Evolutionary conservation across 768 basidiomycete genomes (phyloP), one percentile per base, ranked within the genome.

Genomic region (Kwoniella heveanensis): DNA sequence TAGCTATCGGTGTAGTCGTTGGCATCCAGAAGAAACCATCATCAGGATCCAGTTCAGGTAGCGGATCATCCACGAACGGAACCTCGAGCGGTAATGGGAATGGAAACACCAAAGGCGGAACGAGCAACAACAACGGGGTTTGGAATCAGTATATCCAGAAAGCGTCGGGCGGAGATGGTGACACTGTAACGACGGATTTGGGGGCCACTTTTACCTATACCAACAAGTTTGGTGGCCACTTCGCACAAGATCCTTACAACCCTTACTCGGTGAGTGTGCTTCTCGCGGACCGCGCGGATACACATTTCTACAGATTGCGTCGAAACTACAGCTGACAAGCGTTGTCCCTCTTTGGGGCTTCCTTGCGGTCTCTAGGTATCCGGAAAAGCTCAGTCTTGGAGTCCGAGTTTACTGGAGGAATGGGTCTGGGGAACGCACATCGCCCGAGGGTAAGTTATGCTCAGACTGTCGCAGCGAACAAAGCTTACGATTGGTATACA

Each of bases 141-240:
- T 56, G 53, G 56, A 61, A 57, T 52, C 32, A 63, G 52, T 68
- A 60, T 27, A 57, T 59, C 49, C 57, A 59, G 2, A 66, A 70
- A 6, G 65, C 65, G n/a, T 62, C 65, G 5, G 77, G 77, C 0
- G 61, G 56, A 6, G 67, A 69, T 37, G 77, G 77, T 5, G 66
- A 67, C 13, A 69, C 62, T 9, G 72, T 77, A 6, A 71, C 65
- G 1, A 71, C 76, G 6, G 76, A 77, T 55, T 60, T 77, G 17
- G 70, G 70, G 22, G 72, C 60, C 0, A 50, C 65, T 2, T 77
- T 77, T 46, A 70, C 69, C 25, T 80, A 80, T 57, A 58, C 57
- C 22, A 80, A 79, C 60, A 68, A 59, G 7, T 77, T 72, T 56
- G 79, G 80, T 2, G 81, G 81, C 1, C 67, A 59, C 19, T 82